Base-by-base conservation (phyloP, 1,139 yeast genomes). In the Oligophagozyma castellii region DNA sequence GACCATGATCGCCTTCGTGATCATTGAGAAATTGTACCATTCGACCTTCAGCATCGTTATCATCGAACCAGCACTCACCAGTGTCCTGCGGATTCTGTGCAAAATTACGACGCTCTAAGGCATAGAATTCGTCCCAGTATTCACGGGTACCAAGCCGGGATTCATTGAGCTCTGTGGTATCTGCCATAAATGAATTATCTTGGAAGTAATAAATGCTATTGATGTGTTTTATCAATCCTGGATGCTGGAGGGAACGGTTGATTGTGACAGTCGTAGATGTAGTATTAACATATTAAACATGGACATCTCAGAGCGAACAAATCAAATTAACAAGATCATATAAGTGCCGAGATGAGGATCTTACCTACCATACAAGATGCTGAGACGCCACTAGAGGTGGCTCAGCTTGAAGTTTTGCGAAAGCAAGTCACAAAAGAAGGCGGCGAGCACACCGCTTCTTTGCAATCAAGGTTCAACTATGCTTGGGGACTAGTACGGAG, bases 51-150 rank as follows among this genome's bases (percentile, higher is more conserved):
- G 98, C 96, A 46, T 78, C 84, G 10, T 83, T 76, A 46, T 92
- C 96, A 39, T 78, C 75, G 53, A 89, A 89, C 98, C 98, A 92
- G 51, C 86, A 70, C 53, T 89, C 98, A 2, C 98, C 98, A 1
- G 86, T 74, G 49, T 89, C 96, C 12, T 74, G 66, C 12, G 76
- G 70, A 48, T 86, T 79, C 18, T 69, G 67, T 24, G 62, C 51
- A 46, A 80, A 86, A 55, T 86, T 86, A 24, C 54, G 46, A 39
- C 70, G 67, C 49, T 89, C 98, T 21, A 68, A 51, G 24, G 68
- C 58, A 55, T 89, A 89, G 50, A 89, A 81, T 33, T 74, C 67
- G 53, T 89, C 86, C 98, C 98, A 89, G 59, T 81, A 80, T 48
- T 77, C 65, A 42, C 72, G 68, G 3, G 92, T 80, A 3, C 94